These are phyloP conservation scores for Pseudogymnoascus sp. DNA, from an alignment of 2,329 filamentous ascomycete genomes.

Conservation along the genomic window DNA sequence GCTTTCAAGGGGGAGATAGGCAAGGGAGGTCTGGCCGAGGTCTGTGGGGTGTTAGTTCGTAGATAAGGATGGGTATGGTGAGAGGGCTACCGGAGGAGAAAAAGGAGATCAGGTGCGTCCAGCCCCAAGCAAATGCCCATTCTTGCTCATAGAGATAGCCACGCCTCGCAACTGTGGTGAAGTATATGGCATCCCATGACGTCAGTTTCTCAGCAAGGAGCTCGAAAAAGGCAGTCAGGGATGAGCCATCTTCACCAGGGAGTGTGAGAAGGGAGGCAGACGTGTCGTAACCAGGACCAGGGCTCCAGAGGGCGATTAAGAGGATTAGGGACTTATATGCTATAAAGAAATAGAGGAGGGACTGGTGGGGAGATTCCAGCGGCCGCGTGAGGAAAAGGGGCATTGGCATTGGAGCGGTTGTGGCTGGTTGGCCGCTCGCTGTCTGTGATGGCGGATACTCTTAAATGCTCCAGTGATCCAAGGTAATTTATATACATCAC, in stretches of 20 bases:
- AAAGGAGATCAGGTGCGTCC: constrained; percentile 33
- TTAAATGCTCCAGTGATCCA: not conserved
- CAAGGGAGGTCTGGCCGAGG: not conserved
- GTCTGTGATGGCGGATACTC: not conserved
- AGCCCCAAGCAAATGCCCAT: constrained; percentile 67
- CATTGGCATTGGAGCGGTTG: not conserved
- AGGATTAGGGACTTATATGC: constrained; percentile 61
- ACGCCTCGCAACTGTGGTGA: constrained; percentile 49
- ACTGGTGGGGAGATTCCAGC: not conserved
- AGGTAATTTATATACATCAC: not conserved
- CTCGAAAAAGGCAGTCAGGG: constrained; percentile 10
- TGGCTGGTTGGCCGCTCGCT: not conserved
- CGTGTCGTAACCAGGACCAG: constrained; percentile 65
- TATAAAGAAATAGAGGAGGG: not conserved
- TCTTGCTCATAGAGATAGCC: constrained; percentile 73
- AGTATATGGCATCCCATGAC: constrained; percentile 79
- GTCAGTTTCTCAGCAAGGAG: constrained; percentile 42
- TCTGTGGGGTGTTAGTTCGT: not conserved
- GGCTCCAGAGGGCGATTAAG: constrained; percentile 47
- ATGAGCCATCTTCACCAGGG: not conserved
- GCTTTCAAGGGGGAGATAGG: constrained; percentile 31
- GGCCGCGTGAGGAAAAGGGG: not conserved
- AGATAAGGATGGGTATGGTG: not conserved
- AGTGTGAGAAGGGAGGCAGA: constrained; percentile 50
- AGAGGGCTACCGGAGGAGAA: constrained; percentile 18